Conservation (phyloP, 148 eudicot genomes). For the Heliamphora exappendiculata region DNA sequence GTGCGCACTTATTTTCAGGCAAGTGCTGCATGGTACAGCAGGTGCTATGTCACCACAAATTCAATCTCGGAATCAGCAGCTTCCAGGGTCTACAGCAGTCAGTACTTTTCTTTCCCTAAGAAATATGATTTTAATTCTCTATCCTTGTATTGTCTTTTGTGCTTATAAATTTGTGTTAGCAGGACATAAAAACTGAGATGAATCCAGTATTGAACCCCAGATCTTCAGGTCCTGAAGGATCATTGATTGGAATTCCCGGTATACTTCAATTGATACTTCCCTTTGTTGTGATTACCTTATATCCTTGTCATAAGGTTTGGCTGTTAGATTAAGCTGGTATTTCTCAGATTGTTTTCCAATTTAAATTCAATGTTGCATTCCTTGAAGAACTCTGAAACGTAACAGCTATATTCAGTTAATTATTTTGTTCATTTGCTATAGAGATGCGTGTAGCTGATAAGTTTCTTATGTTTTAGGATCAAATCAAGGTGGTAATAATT, state of each 20-base stretch:
- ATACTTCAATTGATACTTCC: slow-evolving; percentile 8
- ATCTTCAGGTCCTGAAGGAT: slow-evolving; percentile 51
- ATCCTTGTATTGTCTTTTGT: neutral
- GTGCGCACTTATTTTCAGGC: slow-evolving; percentile 39
- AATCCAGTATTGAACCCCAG: slow-evolving; percentile 46
- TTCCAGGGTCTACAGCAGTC: slow-evolving; percentile 48
- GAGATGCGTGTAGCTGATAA: slow-evolving; percentile 18
- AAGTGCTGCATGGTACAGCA: slow-evolving; percentile 86
- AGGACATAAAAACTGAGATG: slow-evolving; percentile 59
- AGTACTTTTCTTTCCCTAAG: slow-evolving; percentile 11
- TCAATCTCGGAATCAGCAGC: slow-evolving; percentile 79
- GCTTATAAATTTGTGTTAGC: slow-evolving; percentile 14
- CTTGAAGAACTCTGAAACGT: neutral
- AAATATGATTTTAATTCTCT: neutral
- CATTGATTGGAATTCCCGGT: slow-evolving; percentile 63
- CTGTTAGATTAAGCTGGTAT: neutral
- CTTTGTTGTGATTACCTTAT: neutral
- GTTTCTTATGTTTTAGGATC: slow-evolving; percentile 36
- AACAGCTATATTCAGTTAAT: neutral
- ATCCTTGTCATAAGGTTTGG: neutral
- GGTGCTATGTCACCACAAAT: slow-evolving; percentile 83
- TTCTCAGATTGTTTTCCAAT: neutral
- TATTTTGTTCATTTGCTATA: neutral
- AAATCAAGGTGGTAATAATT: slow-evolving; percentile 55
- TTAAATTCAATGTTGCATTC: neutral